Base-by-base conservation (phyloP, 23 red algal species). In the Chondrus crispus region DNA sequence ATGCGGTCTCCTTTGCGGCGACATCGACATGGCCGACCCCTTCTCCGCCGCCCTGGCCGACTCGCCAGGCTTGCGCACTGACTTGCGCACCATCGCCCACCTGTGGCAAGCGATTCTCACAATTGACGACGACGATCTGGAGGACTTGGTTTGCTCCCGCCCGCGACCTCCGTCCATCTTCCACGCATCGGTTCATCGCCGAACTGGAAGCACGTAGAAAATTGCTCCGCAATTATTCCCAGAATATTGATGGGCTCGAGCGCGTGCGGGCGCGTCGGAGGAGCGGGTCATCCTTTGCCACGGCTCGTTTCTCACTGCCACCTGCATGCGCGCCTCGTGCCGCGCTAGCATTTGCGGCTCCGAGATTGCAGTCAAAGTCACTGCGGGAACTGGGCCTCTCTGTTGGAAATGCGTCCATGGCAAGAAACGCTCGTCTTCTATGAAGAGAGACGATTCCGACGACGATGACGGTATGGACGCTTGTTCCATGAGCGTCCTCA, bases 191-290 rank as follows among this genome's bases (percentile, higher is more conserved):
- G 2, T 96, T 98, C 62, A 38, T 98, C 19, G 74, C 74, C 29
- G 86, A 95, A 78, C 40, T 98, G 26, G 88, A 96, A 40, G n/a
- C 46, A 11, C 51, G 68, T 18, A 64, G 91, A 11, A 84, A 85
- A 64, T 87, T 98, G 33, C 81, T 94, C 8, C 89, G 97, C 46
- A 45, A 80, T 43, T 98, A 98, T 74, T 94, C 97, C 28, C 97
- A 98, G 78, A 98, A 98, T 79, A 96, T 98, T 26, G 97, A 98
- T 76, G 97, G 97, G 3, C 92, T 98, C 3, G 97, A 98, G 79
- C 54, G 69, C 35, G 35, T 14, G 93, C 97, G 19, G 97, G 97
- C 38, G 76, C 96, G 4, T 74, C 75, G 13, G 73, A 78, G 26
- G 42, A 80, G 24, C 46, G 68, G 5, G 81, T 93, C 19, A 66